These are phyloP conservation scores for Boletus subluridellus DNA, from an alignment of 1,284 basidiomycete genomes.

Conservation along the genomic window DNA sequence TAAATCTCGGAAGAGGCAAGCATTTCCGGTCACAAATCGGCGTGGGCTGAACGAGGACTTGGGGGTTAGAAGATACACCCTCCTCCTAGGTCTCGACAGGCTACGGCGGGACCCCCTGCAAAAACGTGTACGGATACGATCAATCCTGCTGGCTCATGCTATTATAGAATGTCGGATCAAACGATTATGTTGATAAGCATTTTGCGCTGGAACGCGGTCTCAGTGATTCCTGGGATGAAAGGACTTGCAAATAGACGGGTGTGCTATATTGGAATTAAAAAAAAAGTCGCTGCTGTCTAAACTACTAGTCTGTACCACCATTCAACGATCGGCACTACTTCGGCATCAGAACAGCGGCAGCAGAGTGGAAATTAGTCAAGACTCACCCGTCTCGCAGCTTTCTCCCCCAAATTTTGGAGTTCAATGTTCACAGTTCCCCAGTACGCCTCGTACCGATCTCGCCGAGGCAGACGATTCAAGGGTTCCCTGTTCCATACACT, in stretches of 20 bases:
- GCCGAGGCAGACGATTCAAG: conserved; percentile 9
- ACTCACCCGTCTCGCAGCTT: not conserved
- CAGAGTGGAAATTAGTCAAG: not conserved
- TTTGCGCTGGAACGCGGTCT: not conserved
- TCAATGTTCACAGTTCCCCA: conserved; percentile 24
- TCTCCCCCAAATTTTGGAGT: not conserved
- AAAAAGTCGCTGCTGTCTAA: not conserved
- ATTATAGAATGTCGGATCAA: not conserved
- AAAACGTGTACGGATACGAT: not conserved
- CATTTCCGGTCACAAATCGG: too few relatives aligned
- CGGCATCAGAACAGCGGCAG: not conserved
- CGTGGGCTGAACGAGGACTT: too few relatives aligned
- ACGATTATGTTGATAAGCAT: too few relatives aligned
- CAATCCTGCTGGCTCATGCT: too few relatives aligned
- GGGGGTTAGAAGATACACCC: not conserved
- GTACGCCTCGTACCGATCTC: conserved; percentile 13
- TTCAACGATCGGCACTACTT: not conserved
- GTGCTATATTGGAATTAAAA: not conserved
- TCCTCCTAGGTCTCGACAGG: too few relatives aligned
- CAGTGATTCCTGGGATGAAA: too few relatives aligned
- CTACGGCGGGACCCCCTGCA: too few relatives aligned
- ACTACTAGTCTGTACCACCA: not conserved
- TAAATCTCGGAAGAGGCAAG: too few relatives aligned
- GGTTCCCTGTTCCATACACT: conserved; percentile 24
- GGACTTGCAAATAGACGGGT: not conserved